Evolutionary conservation across 1,284 basidiomycete genomes (phyloP).

Genomic region (Ceratobasidium sp.): DNA sequence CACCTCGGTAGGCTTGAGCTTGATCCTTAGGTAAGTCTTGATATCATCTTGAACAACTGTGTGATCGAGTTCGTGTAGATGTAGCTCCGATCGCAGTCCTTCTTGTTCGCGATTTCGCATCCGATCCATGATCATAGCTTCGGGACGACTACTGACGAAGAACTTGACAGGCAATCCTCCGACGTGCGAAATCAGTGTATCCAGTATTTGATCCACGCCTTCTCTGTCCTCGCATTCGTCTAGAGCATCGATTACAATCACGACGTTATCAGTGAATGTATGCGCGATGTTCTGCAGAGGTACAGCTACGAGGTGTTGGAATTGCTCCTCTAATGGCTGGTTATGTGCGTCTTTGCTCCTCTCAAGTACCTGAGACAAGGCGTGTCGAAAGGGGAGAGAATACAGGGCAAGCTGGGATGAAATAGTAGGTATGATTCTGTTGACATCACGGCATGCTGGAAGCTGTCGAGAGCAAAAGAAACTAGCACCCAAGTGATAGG

Average conservation of each 20-base stretch:
- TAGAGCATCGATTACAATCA: neutral
- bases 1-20: too few relatives aligned
- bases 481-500: too few relatives aligned
- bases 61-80: too few relatives aligned
- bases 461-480: too few relatives aligned
- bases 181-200: neutral
- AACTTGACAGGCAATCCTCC: neutral
- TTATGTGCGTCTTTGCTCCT: neutral
- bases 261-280: neutral
- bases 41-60: too few relatives aligned
- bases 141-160: neutral
- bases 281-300: neutral
- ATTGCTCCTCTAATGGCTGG: neutral
- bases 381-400: neutral
- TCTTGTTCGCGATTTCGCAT: neutral
- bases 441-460: too few relatives aligned
- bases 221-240: neutral
- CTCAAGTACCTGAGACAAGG: neutral
- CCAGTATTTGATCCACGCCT: too few relatives aligned
- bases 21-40: too few relatives aligned
- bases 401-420: too few relatives aligned
- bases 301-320: neutral
- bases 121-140: neutral
- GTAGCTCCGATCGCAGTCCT: conserved; percentile 4
- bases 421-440: too few relatives aligned